These are phyloP conservation scores for Boletus rex-veris DNA, from an alignment of 768 basidiomycete species.

Conservation along the genomic window DNA sequence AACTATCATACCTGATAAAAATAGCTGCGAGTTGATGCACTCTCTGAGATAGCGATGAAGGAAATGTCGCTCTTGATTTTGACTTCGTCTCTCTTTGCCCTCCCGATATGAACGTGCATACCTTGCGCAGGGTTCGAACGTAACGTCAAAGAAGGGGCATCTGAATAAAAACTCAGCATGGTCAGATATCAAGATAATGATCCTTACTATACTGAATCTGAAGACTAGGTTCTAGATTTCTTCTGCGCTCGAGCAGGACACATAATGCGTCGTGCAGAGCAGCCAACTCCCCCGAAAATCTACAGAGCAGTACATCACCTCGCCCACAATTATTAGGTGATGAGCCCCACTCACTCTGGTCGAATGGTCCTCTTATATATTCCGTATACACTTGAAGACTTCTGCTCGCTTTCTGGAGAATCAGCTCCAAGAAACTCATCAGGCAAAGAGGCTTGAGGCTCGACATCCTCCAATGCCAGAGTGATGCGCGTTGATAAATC, in stretches of 20 bases:
- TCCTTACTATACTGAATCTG: slow-evolving; percentile 52
- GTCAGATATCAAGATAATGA: background rate
- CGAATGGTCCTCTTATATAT: slow-evolving; percentile 56
- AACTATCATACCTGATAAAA: slow-evolving; percentile 52
- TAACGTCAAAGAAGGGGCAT: slow-evolving; percentile 68
- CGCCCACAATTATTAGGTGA: background rate
- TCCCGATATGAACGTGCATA: slow-evolving; percentile 70
- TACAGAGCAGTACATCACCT: slow-evolving; percentile 21
- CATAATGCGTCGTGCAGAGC: slow-evolving; percentile 47
- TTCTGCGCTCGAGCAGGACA: slow-evolving; percentile 43
- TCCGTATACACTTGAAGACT: slow-evolving; percentile 25
- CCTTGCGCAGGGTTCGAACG: slow-evolving; percentile 67
- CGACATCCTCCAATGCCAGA: slow-evolving; percentile 39
- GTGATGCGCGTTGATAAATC: slow-evolving; percentile 56
- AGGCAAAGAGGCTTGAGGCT: slow-evolving; percentile 14
- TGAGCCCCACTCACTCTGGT: slow-evolving; percentile 49
- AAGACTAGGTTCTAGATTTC: slow-evolving; percentile 51
- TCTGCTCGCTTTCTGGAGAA: slow-evolving; percentile 12
- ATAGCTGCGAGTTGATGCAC: slow-evolving; percentile 61
- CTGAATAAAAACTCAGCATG: slow-evolving; percentile 36
- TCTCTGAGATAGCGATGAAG: slow-evolving; percentile 62
- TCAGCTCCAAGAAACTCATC: slow-evolving; percentile 26
- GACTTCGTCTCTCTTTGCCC: slow-evolving; percentile 57
- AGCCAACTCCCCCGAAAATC: slow-evolving; percentile 58
- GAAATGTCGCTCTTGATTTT: slow-evolving; percentile 43